phyloP scores from a whole-genome alignment of 306 rosid species.

The Leucaena leucocephala region DNA sequence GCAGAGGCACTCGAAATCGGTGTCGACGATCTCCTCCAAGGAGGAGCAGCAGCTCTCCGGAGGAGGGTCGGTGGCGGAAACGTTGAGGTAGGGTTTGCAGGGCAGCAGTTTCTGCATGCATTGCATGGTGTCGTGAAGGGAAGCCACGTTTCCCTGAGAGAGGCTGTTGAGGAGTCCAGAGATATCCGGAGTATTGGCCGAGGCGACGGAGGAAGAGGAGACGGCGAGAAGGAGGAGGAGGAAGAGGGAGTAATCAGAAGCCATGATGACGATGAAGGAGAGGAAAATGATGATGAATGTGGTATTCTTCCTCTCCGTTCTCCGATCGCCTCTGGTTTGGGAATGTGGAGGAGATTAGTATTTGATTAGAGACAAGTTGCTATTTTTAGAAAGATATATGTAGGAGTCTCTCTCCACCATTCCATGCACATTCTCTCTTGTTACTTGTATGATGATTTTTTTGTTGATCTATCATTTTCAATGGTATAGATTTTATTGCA shows the following conservation, averaged over 20 bases:
- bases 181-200: neutral
- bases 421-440: no score
- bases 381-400: neutral
- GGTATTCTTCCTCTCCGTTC: neutral
- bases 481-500: no score
- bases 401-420: no score
- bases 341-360: neutral
- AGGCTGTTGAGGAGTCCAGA: neutral
- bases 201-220: neutral
- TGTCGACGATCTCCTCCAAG: conserved; percentile 35
- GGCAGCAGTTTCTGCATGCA: conserved; percentile 66
- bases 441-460: no score
- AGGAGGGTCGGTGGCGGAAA: conserved; percentile 19
- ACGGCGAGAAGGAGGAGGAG: neutral
- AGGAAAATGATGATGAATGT: neutral
- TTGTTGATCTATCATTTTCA: no score
- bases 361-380: neutral
- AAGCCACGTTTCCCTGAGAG: neutral
- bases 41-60: conserved; percentile 47
- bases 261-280: neutral
- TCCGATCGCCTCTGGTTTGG: neutral
- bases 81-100: conserved; percentile 46
- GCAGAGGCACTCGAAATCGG: conserved; percentile 50
- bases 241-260: neutral
- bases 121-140: conserved; percentile 3